phyloP scores from a whole-genome alignment of 1,284 basidiomycete species.

The Tausonia pullulans region DNA sequence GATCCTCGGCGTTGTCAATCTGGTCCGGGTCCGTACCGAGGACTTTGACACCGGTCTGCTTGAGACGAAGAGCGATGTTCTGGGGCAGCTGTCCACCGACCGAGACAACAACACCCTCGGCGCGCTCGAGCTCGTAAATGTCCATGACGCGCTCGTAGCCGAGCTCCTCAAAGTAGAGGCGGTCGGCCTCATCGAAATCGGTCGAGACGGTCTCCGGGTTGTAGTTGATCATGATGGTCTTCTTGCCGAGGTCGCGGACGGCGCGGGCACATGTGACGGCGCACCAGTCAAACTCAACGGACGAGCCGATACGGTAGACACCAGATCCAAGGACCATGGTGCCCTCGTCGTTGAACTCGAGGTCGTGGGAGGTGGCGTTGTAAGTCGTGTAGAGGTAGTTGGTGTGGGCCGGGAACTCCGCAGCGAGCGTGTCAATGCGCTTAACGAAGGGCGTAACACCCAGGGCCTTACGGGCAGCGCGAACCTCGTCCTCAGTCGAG shows the following conservation, averaged over 20 bases:
- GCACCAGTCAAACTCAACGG: constrained; percentile 99
- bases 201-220: constrained; percentile 99
- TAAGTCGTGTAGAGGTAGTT: constrained; percentile 99
- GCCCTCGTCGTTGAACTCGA: constrained; percentile 90
- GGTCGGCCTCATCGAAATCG: constrained; percentile 97
- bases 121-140: constrained; percentile 93
- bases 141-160: constrained; percentile 99
- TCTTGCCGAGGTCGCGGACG: constrained; percentile 80
- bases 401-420: constrained; percentile 97
- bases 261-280: constrained; percentile 94
- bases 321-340: constrained; percentile 99
- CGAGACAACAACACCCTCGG: constrained; percentile 87
- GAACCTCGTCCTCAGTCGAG: constrained; percentile 63
- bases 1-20: constrained; percentile 96
- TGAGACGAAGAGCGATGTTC: constrained; percentile 94
- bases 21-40: constrained; percentile 90
- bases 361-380: constrained; percentile 92
- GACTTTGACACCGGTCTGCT: constrained; percentile 80
- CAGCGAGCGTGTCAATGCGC: constrained; percentile 97
- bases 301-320: constrained; percentile 95
- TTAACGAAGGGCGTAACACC: constrained; percentile 95
- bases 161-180: constrained; percentile 97
- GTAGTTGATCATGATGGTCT: constrained; percentile 99
- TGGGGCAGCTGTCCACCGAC: constrained; percentile 95
- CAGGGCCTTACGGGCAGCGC: constrained; percentile 71